phyloP scores from a whole-genome alignment of 2,329 filamentous ascomycete genomes.

The Xenosphaeropsis pyriputrescens region DNA sequence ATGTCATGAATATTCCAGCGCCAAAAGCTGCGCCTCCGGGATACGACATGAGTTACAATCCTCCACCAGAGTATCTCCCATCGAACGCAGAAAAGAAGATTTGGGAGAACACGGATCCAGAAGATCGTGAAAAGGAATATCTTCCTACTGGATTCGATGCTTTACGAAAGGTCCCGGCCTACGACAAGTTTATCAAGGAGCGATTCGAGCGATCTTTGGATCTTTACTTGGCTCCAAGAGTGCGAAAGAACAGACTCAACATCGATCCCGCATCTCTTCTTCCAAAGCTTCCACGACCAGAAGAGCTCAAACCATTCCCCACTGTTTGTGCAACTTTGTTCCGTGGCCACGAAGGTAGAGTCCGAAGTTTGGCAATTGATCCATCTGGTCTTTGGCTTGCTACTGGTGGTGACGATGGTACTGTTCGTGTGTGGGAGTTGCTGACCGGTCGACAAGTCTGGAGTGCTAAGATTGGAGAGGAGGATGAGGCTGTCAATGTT shows the following conservation, averaged over 20 bases:
- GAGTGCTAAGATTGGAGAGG: conserved; percentile 64
- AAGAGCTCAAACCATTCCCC: conserved; percentile 90
- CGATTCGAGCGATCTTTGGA: conserved; percentile 92
- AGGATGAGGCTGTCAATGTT: conserved; percentile 65
- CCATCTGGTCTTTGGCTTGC: conserved; percentile 77
- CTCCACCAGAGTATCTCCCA: conserved; percentile 85
- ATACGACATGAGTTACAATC: conserved; percentile 94
- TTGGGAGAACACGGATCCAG: conserved; percentile 78
- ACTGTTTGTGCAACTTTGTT: conserved; percentile 81
- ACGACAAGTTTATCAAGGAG: conserved; percentile 82
- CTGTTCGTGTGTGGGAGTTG: conserved; percentile 80
- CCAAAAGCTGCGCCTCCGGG: conserved; percentile 87
- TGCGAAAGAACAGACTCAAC: conserved; percentile 87
- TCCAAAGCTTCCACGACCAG: conserved; percentile 82
- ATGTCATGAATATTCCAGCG: conserved; percentile 88
- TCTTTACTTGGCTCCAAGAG: conserved; percentile 82
- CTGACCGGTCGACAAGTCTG: conserved; percentile 77
- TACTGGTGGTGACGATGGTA: conserved; percentile 88
- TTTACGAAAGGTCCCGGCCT: conserved; percentile 82
- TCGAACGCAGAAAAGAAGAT: conserved; percentile 67
- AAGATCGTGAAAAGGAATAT: conserved; percentile 83
- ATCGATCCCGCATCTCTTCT: conserved; percentile 90
- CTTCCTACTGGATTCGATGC: conserved; percentile 71
- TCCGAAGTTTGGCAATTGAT: conserved; percentile 73
- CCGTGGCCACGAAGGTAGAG: conserved; percentile 74